These are phyloP conservation scores for Zangia roseola DNA, from an alignment of 768 basidiomycete genomes.

Conservation along the genomic window DNA sequence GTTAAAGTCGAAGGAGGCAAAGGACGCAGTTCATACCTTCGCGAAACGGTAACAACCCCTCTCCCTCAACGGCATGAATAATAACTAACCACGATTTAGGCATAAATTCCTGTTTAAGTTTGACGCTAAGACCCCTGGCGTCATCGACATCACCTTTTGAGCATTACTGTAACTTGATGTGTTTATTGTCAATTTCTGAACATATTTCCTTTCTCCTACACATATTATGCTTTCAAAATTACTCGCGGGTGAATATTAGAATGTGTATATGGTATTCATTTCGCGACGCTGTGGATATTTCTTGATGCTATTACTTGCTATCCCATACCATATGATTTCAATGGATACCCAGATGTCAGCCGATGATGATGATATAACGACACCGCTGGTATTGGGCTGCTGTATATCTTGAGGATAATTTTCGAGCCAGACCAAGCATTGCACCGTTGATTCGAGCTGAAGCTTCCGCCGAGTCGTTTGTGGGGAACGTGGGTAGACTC, in stretches of 20 bases:
- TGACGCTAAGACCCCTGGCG: slow-evolving; percentile 3
- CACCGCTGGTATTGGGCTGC: neutral
- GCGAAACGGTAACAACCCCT: slow-evolving; percentile 13
- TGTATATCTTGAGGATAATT: too few species aligned
- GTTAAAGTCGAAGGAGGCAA: slow-evolving; percentile 1
- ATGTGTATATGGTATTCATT: slow-evolving; percentile 9
- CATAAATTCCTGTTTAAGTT: slow-evolving; percentile 9
- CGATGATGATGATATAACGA: neutral
- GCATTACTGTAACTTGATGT: slow-evolving; percentile 1
- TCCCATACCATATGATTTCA: slow-evolving; percentile 7
- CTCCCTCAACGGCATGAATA: neutral
- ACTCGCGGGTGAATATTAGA: slow-evolving; percentile 16
- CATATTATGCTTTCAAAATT: slow-evolving; percentile 6
- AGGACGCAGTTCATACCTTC: slow-evolving; percentile 8
- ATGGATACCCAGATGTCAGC: slow-evolving; percentile 4
- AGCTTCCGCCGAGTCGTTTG: neutral
- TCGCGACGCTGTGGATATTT: slow-evolving; percentile 4
- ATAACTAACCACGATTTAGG: slow-evolving; percentile 15
- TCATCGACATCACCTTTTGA: slow-evolving; percentile 22
- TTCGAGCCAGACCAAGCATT: too few species aligned
- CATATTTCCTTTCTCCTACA: neutral
- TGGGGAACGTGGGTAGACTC: slow-evolving; percentile 24
- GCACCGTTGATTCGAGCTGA: too few species aligned
- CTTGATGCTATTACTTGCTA: slow-evolving; percentile 9
- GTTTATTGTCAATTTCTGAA: neutral